Conservation (phyloP, 2,329 filamentous ascomycete species). For the Fonsecaea monophora region DNA sequence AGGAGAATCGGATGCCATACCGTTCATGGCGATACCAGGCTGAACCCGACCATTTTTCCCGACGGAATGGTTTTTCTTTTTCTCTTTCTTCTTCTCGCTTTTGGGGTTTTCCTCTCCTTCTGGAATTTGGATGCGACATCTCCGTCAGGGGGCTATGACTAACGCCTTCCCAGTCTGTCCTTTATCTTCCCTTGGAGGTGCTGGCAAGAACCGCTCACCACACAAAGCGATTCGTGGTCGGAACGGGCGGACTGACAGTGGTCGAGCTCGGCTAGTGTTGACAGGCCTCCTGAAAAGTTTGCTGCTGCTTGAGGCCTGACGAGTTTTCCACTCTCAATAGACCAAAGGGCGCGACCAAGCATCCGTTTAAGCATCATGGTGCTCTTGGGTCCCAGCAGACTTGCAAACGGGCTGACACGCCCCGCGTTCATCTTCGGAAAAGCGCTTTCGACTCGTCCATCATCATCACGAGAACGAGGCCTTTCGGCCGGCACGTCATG, state of each 20-base stretch:
- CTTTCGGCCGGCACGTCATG: background rate
- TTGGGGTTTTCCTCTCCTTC: background rate
- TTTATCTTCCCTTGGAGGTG: background rate
- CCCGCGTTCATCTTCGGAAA: background rate
- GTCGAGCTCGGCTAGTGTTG: constrained; percentile 2
- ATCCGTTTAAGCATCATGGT: constrained; percentile 5
- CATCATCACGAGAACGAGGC: background rate
- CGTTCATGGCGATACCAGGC: background rate
- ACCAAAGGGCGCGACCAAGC: constrained; percentile 5
- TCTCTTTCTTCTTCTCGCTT: too few species aligned
- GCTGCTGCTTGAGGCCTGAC: background rate
- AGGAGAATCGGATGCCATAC: too few species aligned
- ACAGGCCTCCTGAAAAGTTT: constrained; percentile 13
- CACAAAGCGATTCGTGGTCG: background rate
- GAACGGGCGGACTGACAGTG: background rate
- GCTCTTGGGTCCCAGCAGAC: constrained; percentile 4
- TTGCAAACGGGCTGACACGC: background rate
- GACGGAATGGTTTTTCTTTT: background rate
- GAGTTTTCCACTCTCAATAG: background rate
- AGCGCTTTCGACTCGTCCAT: background rate
- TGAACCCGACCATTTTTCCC: background rate
- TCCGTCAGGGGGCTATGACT: background rate
- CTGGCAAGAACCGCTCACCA: background rate
- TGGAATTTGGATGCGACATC: background rate
- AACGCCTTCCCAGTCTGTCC: background rate